A percentile compares a stretch with the other conserved stretches of the same genome.
These are phyloP conservation scores for Hypoxylon crocopeplum DNA, from an alignment of 495 filamentous ascomycete species.

Conservation along the genomic window DNA sequence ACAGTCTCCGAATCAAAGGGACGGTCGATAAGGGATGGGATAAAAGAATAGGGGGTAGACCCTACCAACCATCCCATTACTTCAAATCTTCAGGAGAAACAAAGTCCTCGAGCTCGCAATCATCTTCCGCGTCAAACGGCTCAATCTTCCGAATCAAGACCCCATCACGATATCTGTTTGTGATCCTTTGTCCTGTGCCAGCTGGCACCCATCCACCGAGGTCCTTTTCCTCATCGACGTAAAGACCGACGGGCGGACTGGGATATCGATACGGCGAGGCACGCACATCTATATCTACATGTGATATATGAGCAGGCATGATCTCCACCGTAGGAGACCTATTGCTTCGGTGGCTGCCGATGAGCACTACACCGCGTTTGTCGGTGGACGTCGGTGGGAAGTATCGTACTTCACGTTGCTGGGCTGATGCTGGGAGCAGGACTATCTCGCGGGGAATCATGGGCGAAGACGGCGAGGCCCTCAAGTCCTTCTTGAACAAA, in stretches of 20 bases:
- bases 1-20: too few relatives aligned
- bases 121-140: constrained; percentile 1
- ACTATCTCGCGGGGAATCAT: constrained; percentile 1
- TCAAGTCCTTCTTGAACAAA: not conserved
- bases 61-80: too few relatives aligned
- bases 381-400: not conserved
- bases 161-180: not conserved
- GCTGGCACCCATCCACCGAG: not conserved
- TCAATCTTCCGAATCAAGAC: not conserved
- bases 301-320: not conserved
- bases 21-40: too few relatives aligned
- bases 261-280: not conserved
- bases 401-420: not conserved
- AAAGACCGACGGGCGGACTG: not conserved
- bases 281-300: not conserved
- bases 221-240: constrained; percentile 1
- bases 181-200: not conserved
- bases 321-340: not conserved
- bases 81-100: not conserved
- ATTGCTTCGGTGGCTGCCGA: not conserved
- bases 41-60: too few relatives aligned
- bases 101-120: constrained; percentile 8
- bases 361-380: not conserved
- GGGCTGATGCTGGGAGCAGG: not conserved
- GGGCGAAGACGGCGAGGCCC: not conserved